Evolutionary conservation across 2,329 filamentous ascomycete genomes (phyloP), one percentile per base, ranked within the genome.

Genomic region (Albophoma yamanashiensis): DNA sequence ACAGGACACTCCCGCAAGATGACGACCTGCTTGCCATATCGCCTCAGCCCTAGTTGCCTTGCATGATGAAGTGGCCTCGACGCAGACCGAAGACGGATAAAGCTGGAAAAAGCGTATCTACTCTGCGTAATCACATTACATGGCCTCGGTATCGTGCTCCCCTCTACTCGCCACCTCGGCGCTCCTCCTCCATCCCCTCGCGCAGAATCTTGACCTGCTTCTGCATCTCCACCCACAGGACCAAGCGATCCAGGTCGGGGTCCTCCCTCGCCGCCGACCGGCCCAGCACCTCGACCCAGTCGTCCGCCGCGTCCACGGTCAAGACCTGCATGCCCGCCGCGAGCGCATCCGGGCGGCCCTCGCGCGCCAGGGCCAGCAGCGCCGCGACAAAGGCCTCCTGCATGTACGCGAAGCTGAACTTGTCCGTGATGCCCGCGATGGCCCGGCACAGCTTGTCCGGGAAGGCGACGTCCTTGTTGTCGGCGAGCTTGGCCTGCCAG

Each of bases 331-430:
- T 12, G 17, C 11, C 47, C 27, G 8, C 4, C 6, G 8, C 27
- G 27, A n/a, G 27, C 27, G 15, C 47, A 11, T 5, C 47, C 4
- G 27, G 47, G 17, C 47, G 27, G 47, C 9, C 17, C 14, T 17
- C 14, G 17, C 73, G 73, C 0, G 84, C 86, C 60, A 89, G 82
- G 3, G 81, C 79, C 34, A 89, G 73, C 59, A 89, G 68, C 2
- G 82, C 79, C 0, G 84, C 84, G 0, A 89, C 83, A 67, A 89
- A 89, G 0, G 83, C 85, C 69, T 89, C 86, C 67, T 89, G 85
- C 70, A 89, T 80, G 67, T 88, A 89, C 0, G 86, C 86, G 68
- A 89, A 89, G 64, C 82, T 86, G 70, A 89, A 89, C n/a, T 78
- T 78, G 34, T 81, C 72, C 0, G 85, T 89, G 62, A 87, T 84